Evolutionary conservation across 306 rosid genomes (phyloP).

Genomic region (Styphnolobium japonicum): DNA sequence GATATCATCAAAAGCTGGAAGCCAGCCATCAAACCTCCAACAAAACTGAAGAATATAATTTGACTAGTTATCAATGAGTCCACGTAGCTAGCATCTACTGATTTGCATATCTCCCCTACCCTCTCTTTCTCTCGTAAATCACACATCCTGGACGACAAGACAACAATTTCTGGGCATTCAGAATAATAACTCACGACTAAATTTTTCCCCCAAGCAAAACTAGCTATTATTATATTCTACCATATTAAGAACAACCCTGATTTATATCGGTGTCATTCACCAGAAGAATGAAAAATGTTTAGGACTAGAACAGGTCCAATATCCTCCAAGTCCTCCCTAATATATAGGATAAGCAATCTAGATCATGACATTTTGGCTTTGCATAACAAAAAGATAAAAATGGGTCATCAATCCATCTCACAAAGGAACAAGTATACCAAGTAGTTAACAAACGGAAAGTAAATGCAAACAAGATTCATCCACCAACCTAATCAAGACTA

Average conservation of each 20-base stretch:
- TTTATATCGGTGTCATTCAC: not conserved
- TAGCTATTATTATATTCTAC: not conserved
- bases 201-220: not conserved
- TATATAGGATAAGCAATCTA: not conserved
- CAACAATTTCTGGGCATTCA: not conserved
- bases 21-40: conserved; percentile 6
- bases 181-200: not conserved
- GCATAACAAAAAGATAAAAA: not conserved
- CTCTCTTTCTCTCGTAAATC: not conserved
- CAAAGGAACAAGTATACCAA: not conserved
- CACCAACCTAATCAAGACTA: conserved; percentile 2
- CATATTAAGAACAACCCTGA: not conserved
- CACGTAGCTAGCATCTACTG: not conserved
- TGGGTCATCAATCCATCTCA: not conserved
- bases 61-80: not conserved
- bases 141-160: not conserved
- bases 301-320: not conserved
- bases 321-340: not conserved
- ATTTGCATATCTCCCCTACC: not conserved
- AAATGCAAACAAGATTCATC: not conserved
- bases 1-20: conserved; percentile 14
- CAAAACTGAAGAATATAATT: not conserved
- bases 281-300: not conserved
- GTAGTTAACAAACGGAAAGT: not conserved
- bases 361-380: not conserved